Percentiles rank a stretch among this genome's conserved stretches.
These are phyloP conservation scores for Lathyrus sativus DNA, from an alignment of 306 rosid species.

Conservation along the genomic window DNA sequence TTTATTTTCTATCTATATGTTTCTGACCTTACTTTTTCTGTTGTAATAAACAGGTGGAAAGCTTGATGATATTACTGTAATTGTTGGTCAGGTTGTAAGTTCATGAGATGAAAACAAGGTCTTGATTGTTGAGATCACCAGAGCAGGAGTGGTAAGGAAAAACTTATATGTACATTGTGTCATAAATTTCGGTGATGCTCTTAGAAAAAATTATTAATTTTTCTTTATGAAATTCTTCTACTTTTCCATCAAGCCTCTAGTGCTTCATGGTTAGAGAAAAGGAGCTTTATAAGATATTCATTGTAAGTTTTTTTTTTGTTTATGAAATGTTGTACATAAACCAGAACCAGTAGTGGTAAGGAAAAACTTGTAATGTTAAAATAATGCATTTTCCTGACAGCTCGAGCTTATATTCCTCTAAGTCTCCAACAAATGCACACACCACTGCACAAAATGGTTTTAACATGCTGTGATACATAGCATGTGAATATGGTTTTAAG, in stretches of 20 bases:
- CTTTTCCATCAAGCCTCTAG: constrained; percentile 22
- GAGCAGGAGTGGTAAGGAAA: no score
- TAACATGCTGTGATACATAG: not conserved
- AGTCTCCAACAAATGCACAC: not conserved
- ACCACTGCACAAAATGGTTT: not conserved
- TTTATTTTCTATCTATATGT: not conserved
- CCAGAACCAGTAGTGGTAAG: not conserved
- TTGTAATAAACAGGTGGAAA: constrained; percentile 71
- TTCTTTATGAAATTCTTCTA: constrained; percentile 10
- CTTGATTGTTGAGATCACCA: constrained; percentile 25
- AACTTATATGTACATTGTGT: no score
- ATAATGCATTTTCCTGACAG: not conserved
- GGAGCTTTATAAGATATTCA: constrained; percentile 18
- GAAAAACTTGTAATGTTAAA: constrained; percentile 1
- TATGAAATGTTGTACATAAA: constrained; percentile 12
- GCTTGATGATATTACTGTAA: constrained; percentile 79
- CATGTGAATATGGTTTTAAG: not conserved
- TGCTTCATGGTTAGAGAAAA: constrained; percentile 26
- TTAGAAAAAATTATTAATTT: no score
- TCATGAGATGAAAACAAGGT: constrained; percentile 41
- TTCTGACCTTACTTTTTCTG: constrained; percentile 22
- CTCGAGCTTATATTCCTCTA: not conserved
- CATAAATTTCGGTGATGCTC: no score
- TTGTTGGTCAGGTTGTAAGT: constrained; percentile 77
- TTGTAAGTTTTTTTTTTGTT: constrained; percentile 1